A percentile compares a stretch with the other conserved stretches of the same genome.
phyloP scores from a whole-genome alignment of 306 rosid species.

The Prunus padus region DNA sequence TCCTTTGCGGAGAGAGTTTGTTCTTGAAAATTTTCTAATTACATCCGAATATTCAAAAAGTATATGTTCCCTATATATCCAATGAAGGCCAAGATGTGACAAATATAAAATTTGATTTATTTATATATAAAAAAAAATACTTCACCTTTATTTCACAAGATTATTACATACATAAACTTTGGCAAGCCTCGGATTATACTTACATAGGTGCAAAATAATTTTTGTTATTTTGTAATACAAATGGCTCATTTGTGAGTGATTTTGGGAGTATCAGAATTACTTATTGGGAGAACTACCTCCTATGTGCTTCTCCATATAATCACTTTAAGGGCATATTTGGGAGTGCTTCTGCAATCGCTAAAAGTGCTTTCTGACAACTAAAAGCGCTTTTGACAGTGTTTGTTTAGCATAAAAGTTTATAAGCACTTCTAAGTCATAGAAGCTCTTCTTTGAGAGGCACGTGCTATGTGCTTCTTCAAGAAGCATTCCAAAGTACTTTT shows the following conservation, averaged over 20 bases:
- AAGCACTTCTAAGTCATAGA: rapidly evolving
- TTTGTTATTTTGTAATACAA: too few species aligned
- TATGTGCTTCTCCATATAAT: too few species aligned
- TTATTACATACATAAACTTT: not conserved
- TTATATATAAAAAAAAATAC: not conserved
- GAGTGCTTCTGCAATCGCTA: too few species aligned
- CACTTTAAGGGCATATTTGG: too few species aligned
- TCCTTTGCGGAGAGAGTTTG: slow-evolving; percentile 5
- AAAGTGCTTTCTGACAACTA: rapidly evolving
- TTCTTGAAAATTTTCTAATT: slow-evolving; percentile 11
- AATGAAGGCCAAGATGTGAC: slow-evolving; percentile 17
- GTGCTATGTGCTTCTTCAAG: too few species aligned
- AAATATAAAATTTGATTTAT: not conserved
- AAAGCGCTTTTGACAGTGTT: too few species aligned
- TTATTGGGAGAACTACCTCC: too few species aligned
- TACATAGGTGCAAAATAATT: too few species aligned
- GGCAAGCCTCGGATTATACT: not conserved
- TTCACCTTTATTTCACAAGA: not conserved
- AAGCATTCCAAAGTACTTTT: too few species aligned
- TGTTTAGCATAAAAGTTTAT: too few species aligned
- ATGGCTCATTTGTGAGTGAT: too few species aligned
- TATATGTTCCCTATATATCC: slow-evolving; percentile 7
- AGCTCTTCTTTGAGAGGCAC: rapidly evolving
- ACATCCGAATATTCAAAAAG: slow-evolving; percentile 3
- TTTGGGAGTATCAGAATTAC: too few species aligned